Evolutionary conservation across 495 filamentous ascomycete species (phyloP), one percentile per base, ranked within the genome.

Genomic region (Penicillium dipodomyicola): DNA sequence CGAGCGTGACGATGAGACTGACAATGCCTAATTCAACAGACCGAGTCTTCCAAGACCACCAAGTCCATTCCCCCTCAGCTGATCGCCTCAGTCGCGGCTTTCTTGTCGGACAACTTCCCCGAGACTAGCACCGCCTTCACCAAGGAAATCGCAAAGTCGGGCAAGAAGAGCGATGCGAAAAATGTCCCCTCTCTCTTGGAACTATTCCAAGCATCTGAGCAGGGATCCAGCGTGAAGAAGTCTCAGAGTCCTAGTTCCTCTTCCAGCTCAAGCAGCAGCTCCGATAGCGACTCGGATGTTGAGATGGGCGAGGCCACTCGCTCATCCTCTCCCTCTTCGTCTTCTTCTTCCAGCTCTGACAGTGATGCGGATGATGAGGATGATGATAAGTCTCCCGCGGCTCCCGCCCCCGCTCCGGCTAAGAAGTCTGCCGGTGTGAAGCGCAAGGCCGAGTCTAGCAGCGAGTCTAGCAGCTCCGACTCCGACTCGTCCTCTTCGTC

Each of bases 351-450:
- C 40, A 77, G 73, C 54, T 86, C 82, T 29, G 84, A 85, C 30
- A 86, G 81, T 65, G 84, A 86, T 49, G 79, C 79, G 15, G 83
- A 87, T 58, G 82, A 83, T 47, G 81, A 81, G 60, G 79, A 85
- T 40, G 82, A 86, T 54, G 66, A 68, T 6, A 62, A 70, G 49
- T 40, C 52, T 22, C 32, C 42, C 11, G 63, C 65, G 15, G 60
- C 73, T 40, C 62, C 74, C 25, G 44, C 67, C 19, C 62, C 73
- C 22, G 54, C 61, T 8, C 52, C 67, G 20, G 65, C 69, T 20
- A 77, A 64, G 61, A 62, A 80, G 56, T 41, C 75, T 4, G 49
- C 71, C 12, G 67, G 76, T 29, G 65, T 72, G 39, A 90, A 90
- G 74, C 84, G 87, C 58, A 90, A 90, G 74, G 84, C 84, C 22